These are phyloP conservation scores for Emmonsiellopsis sp. DNA, from an alignment of 2,329 filamentous ascomycete genomes.

Conservation along the genomic window DNA sequence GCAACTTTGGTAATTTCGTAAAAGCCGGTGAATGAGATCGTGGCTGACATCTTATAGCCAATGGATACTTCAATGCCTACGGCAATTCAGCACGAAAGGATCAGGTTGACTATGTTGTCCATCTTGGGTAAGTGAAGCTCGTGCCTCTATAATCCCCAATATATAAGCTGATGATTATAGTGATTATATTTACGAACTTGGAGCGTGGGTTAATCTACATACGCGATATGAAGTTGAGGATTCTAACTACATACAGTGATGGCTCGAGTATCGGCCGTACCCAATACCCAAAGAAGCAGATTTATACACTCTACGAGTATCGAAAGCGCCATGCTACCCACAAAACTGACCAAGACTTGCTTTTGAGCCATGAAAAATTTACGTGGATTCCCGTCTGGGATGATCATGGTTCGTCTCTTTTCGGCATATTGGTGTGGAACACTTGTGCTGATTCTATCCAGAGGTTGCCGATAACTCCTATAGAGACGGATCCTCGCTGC, in stretches of 20 bases:
- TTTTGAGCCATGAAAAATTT: conserved; percentile 29
- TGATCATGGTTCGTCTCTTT: conserved; percentile 38
- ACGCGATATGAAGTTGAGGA: too few species aligned
- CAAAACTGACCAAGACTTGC: background rate
- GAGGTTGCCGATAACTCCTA: conserved; percentile 58
- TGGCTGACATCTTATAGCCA: conserved; percentile 20
- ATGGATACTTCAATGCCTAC: conserved; percentile 51
- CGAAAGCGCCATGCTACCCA: conserved; percentile 26
- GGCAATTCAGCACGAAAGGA: conserved; percentile 51
- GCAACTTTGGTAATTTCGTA: conserved; percentile 48
- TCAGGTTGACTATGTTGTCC: conserved; percentile 48
- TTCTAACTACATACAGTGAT: conserved; percentile 24
- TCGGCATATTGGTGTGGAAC: background rate
- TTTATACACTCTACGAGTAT: conserved; percentile 43
- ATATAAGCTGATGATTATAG: conserved; percentile 22
- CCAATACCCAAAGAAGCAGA: conserved; percentile 39
- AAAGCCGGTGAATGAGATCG: background rate
- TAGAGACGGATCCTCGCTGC: conserved; percentile 49
- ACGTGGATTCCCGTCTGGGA: conserved; percentile 58
- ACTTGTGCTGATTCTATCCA: conserved; percentile 10
- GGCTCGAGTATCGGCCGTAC: conserved; percentile 29
- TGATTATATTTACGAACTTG: conserved; percentile 55
- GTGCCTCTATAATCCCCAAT: background rate
- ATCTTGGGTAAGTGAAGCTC: conserved; percentile 26
- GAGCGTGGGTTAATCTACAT: conserved; percentile 22